Percentiles rank a stretch among this genome's conserved stretches.
Evolutionary conservation across 2,329 filamentous ascomycete genomes (phyloP).

Genomic region (Ophiostoma himal-ulmi): DNA sequence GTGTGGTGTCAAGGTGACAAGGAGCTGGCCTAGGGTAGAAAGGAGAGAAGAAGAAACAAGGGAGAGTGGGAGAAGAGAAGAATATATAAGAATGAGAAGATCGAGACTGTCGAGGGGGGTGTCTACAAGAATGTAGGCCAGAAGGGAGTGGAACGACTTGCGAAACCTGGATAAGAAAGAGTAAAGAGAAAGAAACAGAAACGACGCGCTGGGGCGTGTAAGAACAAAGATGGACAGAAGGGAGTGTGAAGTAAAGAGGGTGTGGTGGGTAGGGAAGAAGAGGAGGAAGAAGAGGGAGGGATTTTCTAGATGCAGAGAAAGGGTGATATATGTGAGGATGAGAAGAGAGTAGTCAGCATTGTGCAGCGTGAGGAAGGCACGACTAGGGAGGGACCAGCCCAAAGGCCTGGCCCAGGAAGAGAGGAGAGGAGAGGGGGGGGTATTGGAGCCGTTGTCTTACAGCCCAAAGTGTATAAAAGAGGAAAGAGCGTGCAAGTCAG

Average conservation of each 20-base stretch:
- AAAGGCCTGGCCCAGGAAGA: not conserved
- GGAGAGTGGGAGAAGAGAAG: not conserved
- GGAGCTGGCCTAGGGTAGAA: slow-evolving; percentile 15
- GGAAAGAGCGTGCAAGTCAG: not conserved
- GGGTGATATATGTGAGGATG: not conserved
- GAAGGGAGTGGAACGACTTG: slow-evolving; percentile 22
- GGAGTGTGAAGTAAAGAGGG: not conserved
- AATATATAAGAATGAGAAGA: slow-evolving; percentile 9
- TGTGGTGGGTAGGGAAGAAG: not conserved
- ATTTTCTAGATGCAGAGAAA: not conserved
- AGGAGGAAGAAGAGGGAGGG: not conserved
- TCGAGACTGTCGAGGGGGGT: slow-evolving; percentile 20
- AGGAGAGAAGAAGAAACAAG: slow-evolving; percentile 5
- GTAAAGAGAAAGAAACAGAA: slow-evolving; percentile 16
- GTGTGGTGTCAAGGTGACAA: slow-evolving; percentile 18
- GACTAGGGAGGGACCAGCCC: too few relatives aligned
- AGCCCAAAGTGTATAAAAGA: not conserved
- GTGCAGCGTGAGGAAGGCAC: not conserved
- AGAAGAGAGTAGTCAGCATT: not conserved
- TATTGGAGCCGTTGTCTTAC: slow-evolving; percentile 10
- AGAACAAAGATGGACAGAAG: slow-evolving; percentile 5
- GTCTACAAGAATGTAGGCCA: slow-evolving; percentile 18
- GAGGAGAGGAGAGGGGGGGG: not conserved
- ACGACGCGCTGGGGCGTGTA: slow-evolving; percentile 17
- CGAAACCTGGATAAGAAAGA: slow-evolving; percentile 8